These are phyloP conservation scores for Colletotrichum agaves DNA, from an alignment of 2,329 filamentous ascomycete genomes.

Conservation along the genomic window DNA sequence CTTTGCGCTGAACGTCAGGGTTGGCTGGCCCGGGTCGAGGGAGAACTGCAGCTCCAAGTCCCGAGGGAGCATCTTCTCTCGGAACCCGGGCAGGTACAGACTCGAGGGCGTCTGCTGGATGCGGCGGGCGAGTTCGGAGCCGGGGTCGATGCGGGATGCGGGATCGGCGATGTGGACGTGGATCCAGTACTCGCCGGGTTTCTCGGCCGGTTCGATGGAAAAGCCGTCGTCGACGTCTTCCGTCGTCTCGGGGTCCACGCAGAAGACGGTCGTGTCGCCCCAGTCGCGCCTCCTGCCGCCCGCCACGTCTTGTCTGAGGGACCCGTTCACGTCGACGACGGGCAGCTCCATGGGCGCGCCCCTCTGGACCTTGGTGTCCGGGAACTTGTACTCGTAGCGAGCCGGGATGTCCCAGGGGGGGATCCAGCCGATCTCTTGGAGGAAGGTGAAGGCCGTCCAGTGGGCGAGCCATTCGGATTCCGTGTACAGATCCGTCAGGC, in stretches of 20 bases:
- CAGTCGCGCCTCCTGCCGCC: slow-evolving; percentile 67
- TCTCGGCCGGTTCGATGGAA: slow-evolving; percentile 71
- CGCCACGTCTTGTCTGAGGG: slow-evolving; percentile 56
- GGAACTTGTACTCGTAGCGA: slow-evolving; percentile 69
- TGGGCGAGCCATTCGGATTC: slow-evolving; percentile 58
- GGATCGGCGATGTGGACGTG: slow-evolving; percentile 85
- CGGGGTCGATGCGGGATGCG: slow-evolving; percentile 72
- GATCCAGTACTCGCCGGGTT: slow-evolving; percentile 72
- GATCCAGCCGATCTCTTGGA: slow-evolving; percentile 80
- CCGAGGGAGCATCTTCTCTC: slow-evolving; percentile 66
- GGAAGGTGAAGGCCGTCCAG: slow-evolving; percentile 68
- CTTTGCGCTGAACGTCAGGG: slow-evolving; percentile 71
- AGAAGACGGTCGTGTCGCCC: slow-evolving; percentile 71
- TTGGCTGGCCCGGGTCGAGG: slow-evolving; percentile 60
- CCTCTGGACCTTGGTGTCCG: slow-evolving; percentile 56
- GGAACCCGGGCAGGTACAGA: slow-evolving; percentile 69
- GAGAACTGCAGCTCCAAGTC: slow-evolving; percentile 61
- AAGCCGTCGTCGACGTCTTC: slow-evolving; percentile 83
- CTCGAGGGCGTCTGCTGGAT: slow-evolving; percentile 70
- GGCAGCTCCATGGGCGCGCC: slow-evolving; percentile 54
- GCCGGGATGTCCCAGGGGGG: slow-evolving; percentile 76
- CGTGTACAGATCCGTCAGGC: slow-evolving; percentile 69
- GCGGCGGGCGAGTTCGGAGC: slow-evolving; percentile 67
- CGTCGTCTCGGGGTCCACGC: slow-evolving; percentile 75
- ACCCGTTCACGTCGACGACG: slow-evolving; percentile 46